Percentiles rank a stretch among this genome's conserved stretches.
phyloP scores from a whole-genome alignment of 2,329 filamentous ascomycete genomes.

The Aspergillus sclerotialis region DNA sequence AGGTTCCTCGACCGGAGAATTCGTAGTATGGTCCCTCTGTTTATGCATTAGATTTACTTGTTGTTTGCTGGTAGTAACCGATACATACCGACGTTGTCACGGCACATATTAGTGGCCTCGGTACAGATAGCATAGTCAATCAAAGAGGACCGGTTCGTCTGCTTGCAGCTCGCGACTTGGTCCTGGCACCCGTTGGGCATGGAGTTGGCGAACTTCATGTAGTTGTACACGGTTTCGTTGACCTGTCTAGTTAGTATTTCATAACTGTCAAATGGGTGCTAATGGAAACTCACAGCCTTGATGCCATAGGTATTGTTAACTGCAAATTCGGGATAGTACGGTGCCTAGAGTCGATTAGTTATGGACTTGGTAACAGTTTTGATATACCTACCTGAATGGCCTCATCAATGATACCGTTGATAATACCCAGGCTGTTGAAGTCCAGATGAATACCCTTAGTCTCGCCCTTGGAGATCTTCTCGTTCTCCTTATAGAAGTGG shows the following conservation, averaged over 20 bases:
- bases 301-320: slow-evolving; percentile 52
- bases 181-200: slow-evolving; percentile 57
- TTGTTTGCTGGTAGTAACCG: neutral
- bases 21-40: slow-evolving; percentile 49
- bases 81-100: slow-evolving; percentile 46
- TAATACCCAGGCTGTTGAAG: slow-evolving; percentile 49
- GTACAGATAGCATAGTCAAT: slow-evolving; percentile 46
- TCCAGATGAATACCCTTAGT: slow-evolving; percentile 43
- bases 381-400: slow-evolving; percentile 34
- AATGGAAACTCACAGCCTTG: slow-evolving; percentile 21
- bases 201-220: slow-evolving; percentile 50
- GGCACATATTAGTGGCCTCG: slow-evolving; percentile 50
- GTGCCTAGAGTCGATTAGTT: too few relatives aligned
- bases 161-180: slow-evolving; percentile 60
- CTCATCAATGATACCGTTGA: slow-evolving; percentile 52
- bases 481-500: slow-evolving; percentile 53
- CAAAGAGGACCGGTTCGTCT: slow-evolving; percentile 53
- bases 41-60: neutral
- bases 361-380: neutral
- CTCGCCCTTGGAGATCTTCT: slow-evolving; percentile 45
- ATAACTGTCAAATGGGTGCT: neutral
- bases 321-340: slow-evolving; percentile 46
- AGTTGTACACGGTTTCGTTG: slow-evolving; percentile 54
- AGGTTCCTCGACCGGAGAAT: slow-evolving; percentile 49
- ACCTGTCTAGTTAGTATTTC: slow-evolving; percentile 18